These are phyloP conservation scores for Streptanthus diversifolius DNA, from an alignment of 345 rosid species.

Conservation along the genomic window DNA sequence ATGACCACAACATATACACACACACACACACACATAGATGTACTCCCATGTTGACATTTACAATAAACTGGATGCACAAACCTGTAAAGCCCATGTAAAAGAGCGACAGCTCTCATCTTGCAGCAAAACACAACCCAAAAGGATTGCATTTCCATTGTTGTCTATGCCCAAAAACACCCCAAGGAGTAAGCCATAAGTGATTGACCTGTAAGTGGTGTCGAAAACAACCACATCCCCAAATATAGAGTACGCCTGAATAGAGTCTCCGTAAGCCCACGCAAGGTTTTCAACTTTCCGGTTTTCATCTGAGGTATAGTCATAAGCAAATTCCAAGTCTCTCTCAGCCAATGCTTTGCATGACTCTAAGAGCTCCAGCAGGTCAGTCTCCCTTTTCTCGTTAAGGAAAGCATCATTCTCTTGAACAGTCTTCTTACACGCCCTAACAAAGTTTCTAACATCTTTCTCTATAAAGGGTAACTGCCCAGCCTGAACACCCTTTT, in stretches of 20 bases:
- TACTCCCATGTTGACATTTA: conserved; percentile 14
- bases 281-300: conserved; percentile 70
- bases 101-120: conserved; percentile 72
- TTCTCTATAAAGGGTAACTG: conserved; percentile 87
- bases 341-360: conserved; percentile 65
- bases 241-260: conserved; percentile 48
- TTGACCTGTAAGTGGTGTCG: conserved; percentile 70
- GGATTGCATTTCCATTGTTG: conserved; percentile 58
- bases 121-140: conserved; percentile 76
- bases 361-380: conserved; percentile 67
- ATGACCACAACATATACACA: conserved; percentile 29
- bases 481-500: conserved; percentile 82
- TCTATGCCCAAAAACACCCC: conserved; percentile 84
- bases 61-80: conserved; percentile 45
- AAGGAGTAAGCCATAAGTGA: conserved; percentile 76
- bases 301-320: conserved; percentile 62
- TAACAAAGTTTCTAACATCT: conserved; percentile 88
- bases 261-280: conserved; percentile 82
- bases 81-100: conserved; percentile 95
- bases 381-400: conserved; percentile 67
- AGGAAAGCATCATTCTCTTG: conserved; percentile 85
- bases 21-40: background rate
- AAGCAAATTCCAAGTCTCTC: conserved; percentile 65
- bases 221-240: conserved; percentile 80
- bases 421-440: conserved; percentile 77